A percentile compares a stretch with the other conserved stretches of the same genome.
phyloP scores from a whole-genome alignment of 176 grass and related monocot genomes.

The Hordeum marinum region DNA sequence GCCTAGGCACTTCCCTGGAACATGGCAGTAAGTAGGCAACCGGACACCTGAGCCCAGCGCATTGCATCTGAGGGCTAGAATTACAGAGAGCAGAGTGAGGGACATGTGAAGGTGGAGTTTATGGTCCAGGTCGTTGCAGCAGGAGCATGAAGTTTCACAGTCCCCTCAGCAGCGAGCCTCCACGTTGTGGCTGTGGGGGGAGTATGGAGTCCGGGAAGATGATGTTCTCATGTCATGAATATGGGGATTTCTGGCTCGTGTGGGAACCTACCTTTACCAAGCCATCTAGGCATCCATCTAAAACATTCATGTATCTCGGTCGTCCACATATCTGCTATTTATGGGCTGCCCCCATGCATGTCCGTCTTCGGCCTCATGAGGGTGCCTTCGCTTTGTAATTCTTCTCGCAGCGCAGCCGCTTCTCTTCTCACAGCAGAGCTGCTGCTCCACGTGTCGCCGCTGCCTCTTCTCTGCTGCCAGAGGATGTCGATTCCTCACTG shows the following conservation, averaged over 20 bases:
- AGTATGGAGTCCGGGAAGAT: background rate
- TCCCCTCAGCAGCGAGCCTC: background rate
- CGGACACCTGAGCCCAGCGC: background rate
- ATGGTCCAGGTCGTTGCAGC: background rate
- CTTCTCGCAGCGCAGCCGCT: background rate
- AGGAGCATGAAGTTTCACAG: background rate
- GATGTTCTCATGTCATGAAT: background rate
- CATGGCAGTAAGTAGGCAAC: background rate
- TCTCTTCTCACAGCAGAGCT: background rate
- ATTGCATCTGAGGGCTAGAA: background rate
- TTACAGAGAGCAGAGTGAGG: background rate
- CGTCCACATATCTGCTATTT: background rate
- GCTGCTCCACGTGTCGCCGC: background rate
- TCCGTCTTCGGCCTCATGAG: background rate
- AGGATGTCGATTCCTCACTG: background rate
- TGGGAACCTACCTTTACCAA: background rate
- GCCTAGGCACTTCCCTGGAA: background rate
- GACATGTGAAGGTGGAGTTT: background rate
- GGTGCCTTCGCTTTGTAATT: background rate
- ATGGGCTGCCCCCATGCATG: background rate
- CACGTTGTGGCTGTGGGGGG: background rate
- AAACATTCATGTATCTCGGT: background rate
- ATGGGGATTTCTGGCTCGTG: background rate
- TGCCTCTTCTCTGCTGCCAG: background rate
- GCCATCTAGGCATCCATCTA: background rate